phyloP scores from a whole-genome alignment of 2,329 filamentous ascomycete species.

The Scortechinia acanthostroma region DNA sequence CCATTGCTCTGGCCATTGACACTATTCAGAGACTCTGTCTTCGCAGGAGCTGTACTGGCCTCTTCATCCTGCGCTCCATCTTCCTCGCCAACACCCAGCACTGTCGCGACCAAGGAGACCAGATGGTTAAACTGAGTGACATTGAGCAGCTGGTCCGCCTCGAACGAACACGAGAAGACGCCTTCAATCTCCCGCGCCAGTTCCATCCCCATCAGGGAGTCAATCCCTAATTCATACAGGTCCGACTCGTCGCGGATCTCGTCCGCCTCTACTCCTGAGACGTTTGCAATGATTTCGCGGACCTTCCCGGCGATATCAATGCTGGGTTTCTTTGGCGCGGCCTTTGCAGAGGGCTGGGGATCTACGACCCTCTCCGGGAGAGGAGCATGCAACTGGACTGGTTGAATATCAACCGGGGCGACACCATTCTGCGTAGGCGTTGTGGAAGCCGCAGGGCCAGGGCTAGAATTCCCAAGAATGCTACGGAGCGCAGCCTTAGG shows the following conservation, averaged over 20 bases:
- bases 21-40: too few relatives aligned
- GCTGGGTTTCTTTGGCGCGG: not conserved
- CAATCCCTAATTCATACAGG: slow-evolving; percentile 19
- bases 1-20: not conserved
- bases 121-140: not conserved
- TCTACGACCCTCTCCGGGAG: too few relatives aligned
- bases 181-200: slow-evolving; percentile 12
- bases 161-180: slow-evolving; percentile 5
- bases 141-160: too few relatives aligned
- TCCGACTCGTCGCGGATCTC: slow-evolving; percentile 9
- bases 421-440: too few relatives aligned
- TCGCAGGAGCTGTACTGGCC: too few relatives aligned
- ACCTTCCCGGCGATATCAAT: slow-evolving; percentile 6
- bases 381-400: too few relatives aligned
- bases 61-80: too few relatives aligned
- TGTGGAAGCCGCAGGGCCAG: not conserved
- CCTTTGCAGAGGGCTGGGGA: too few relatives aligned
- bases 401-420: too few relatives aligned
- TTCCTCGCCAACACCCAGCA: too few relatives aligned
- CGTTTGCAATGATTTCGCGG: slow-evolving; percentile 2
- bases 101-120: not conserved
- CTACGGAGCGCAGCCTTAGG: not conserved
- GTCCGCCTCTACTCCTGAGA: slow-evolving; percentile 5
- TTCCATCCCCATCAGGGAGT: slow-evolving; percentile 21
- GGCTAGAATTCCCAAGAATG: not conserved